Evolutionary conservation across 805 yeast species (phyloP), one percentile per base, ranked within the genome.

Genomic region (Candida nemodendra): DNA sequence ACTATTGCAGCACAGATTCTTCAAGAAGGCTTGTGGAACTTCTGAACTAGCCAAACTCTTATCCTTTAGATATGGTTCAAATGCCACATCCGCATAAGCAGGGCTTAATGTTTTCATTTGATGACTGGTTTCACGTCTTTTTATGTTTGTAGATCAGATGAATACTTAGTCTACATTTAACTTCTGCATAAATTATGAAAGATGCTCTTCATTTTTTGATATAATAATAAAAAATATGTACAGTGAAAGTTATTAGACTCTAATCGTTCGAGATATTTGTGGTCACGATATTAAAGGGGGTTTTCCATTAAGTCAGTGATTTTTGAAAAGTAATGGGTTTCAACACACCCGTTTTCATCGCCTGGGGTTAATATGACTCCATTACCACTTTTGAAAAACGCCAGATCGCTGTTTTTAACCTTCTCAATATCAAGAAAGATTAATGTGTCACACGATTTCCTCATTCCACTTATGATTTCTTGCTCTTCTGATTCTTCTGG

Each of bases 281-380:
- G n/a, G n/a, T n/a, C n/a, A n/a, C n/a, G n/a, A n/a, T n/a, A n/a
- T n/a, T n/a, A n/a, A n/a, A n/a, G n/a, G n/a, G n/a, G n/a, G n/a
- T n/a, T 45, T 4, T 57, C 58, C 3, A 19, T 11, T 5, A 40
- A 19, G 39, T 60, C 60, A 6, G 56, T 46, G 6, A 61, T 48
- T 28, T 52, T 51, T 9, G 23, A 36, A 30, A 85, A 78, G 37
- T 59, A 75, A 12, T 68, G 61, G 5, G 57, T 51, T 0, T 69
- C 57, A 2, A 86, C 61, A 2, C 61, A 32, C 0, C 95, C 95
- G 7, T 69, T 47, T 3, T 59, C 61, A 53, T 78, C 70, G 2
- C 95, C 91, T 5, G 74, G 65, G 3, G 84, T 71, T 35, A 90
- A 60, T 18, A 85, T 76, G 6, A 89, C 98, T 8, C 84, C 79